Percentiles rank a stretch among this genome's conserved stretches.
These are phyloP conservation scores for Fennellomyces sp. DNA, from an alignment of 371 early-diverging fungal species.

Conservation along the genomic window DNA sequence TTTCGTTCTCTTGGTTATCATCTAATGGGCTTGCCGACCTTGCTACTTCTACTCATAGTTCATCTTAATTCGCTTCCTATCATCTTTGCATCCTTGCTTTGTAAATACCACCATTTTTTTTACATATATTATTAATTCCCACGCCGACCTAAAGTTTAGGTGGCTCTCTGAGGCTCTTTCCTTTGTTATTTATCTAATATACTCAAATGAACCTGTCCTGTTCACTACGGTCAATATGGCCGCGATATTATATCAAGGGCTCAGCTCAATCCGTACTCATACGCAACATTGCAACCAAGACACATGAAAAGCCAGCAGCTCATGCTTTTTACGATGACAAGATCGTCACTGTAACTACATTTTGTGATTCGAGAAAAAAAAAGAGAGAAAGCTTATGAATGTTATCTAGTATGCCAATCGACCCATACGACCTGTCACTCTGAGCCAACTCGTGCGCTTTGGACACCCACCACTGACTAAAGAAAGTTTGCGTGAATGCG, in stretches of 20 bases:
- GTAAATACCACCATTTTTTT: background rate
- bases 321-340: conserved; percentile 55
- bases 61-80: background rate
- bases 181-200: background rate
- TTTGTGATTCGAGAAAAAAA: background rate
- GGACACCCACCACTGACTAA: conserved; percentile 61
- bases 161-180: background rate
- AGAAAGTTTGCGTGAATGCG: conserved; percentile 50
- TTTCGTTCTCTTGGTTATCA: conserved; percentile 46
- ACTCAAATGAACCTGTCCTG: background rate
- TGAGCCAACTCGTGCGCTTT: conserved; percentile 77
- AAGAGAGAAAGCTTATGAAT: background rate
- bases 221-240: background rate
- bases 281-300: background rate
- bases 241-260: conserved; percentile 1
- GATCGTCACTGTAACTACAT: conserved; percentile 33
- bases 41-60: conserved; percentile 6
- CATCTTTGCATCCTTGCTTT: background rate
- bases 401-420: conserved; percentile 54
- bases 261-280: background rate
- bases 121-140: background rate
- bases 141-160: background rate
- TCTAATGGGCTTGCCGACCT: conserved; percentile 27
- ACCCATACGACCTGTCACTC: conserved; percentile 76
- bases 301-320: conserved; percentile 10